phyloP scores from a whole-genome alignment of 129 eudicot genomes.

The Glebionis coronaria region DNA sequence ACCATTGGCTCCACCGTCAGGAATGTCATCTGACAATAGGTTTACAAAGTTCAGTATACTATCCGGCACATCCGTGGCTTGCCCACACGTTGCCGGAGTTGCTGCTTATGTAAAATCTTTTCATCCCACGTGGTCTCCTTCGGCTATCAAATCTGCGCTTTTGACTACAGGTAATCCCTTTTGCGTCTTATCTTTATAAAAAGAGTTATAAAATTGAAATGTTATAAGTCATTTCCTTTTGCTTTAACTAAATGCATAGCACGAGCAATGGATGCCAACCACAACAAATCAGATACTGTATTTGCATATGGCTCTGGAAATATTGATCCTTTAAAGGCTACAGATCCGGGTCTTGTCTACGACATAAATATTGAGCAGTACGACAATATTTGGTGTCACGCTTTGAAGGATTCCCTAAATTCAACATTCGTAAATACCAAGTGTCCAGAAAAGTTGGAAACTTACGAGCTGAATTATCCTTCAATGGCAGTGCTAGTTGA shows the following conservation, averaged over 20 bases:
- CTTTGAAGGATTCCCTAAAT: neutral
- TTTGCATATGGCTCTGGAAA: constrained; percentile 33
- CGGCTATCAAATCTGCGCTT: neutral
- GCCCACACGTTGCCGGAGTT: too few relatives aligned
- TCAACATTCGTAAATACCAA: constrained; percentile 8
- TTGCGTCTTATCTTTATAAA: neutral
- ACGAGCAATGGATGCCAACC: neutral
- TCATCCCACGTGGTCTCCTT: neutral
- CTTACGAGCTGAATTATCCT: constrained; percentile 19
- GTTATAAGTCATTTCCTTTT: neutral
- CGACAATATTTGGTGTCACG: constrained; percentile 8
- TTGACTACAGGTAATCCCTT: neutral
- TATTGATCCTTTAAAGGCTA: constrained; percentile 21
- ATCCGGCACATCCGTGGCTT: constrained; percentile 15
- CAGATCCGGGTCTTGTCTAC: constrained; percentile 30
- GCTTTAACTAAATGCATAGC: constrained; percentile 11
- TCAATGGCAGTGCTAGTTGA: constrained; percentile 15
- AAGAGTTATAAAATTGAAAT: neutral
- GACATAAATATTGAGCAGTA: constrained; percentile 20
- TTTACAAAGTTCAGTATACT: neutral
- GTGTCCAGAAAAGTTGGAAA: neutral
- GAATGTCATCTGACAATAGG: too few relatives aligned
- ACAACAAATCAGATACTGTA: neutral
- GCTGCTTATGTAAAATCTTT: too few relatives aligned
- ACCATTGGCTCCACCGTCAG: too few relatives aligned